Conservation (phyloP, 805 yeast species). For the Candida vaughaniae region DNA sequence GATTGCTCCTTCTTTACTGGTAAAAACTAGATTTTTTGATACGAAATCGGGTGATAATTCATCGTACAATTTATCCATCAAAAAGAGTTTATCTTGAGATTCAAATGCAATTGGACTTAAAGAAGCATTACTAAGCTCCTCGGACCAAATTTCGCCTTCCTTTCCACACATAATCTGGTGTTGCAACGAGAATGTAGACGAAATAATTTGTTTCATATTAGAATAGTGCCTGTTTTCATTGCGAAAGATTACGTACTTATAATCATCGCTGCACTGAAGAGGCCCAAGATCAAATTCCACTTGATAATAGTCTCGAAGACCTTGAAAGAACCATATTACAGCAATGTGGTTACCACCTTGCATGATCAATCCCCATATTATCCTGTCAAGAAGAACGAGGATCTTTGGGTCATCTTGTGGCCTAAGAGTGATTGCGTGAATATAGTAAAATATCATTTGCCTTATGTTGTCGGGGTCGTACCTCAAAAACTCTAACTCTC, state of each 20-base stretch:
- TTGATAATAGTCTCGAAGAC: constrained; percentile 28
- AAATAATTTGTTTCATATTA: too few species aligned
- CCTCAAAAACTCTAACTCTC: constrained; percentile 8
- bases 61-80: constrained; percentile 20
- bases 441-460: constrained; percentile 39
- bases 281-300: constrained; percentile 22
- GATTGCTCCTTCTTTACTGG: constrained; percentile 9
- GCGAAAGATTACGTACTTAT: constrained; percentile 20
- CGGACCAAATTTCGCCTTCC: constrained; percentile 18
- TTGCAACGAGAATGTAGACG: too few species aligned
- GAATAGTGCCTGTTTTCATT: neutral
- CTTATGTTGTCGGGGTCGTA: constrained; percentile 17
- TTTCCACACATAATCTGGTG: constrained; percentile 4
- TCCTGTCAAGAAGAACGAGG: constrained; percentile 31
- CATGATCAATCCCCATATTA: constrained; percentile 42
- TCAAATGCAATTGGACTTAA: constrained; percentile 24
- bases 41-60: constrained; percentile 14
- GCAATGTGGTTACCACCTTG: constrained; percentile 46
- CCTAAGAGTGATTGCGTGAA: constrained; percentile 30
- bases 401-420: constrained; percentile 38
- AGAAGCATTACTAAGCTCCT: constrained; percentile 10
- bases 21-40: constrained; percentile 14
- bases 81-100: constrained; percentile 14
- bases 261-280: constrained; percentile 25
- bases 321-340: constrained; percentile 42